phyloP scores from a whole-genome alignment of 1,284 basidiomycete species.

The Cystobasidium slooffiae region DNA sequence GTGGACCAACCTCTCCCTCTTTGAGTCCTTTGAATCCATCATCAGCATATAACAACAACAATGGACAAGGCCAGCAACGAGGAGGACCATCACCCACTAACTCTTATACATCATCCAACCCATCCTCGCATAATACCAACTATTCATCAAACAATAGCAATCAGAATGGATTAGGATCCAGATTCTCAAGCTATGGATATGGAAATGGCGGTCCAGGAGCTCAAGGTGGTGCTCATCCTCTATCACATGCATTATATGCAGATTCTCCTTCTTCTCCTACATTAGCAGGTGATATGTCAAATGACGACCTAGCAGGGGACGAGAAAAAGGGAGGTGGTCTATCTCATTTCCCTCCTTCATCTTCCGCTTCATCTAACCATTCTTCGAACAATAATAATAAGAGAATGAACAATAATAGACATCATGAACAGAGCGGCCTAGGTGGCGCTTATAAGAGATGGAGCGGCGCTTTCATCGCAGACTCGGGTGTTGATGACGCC shows the following conservation, averaged over 20 bases:
- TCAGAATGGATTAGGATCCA: conserved; percentile 8
- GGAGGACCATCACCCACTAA: conserved; percentile 22
- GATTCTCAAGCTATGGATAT: conserved; percentile 42
- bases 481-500: conserved; percentile 25
- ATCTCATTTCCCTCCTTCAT: conserved; percentile 43
- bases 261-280: conserved; percentile 51
- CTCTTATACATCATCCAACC: conserved; percentile 7
- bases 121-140: neutral
- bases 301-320: conserved; percentile 43
- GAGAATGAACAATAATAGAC: conserved; percentile 8
- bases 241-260: conserved; percentile 52
- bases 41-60: neutral
- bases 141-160: neutral
- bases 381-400: conserved; percentile 26
- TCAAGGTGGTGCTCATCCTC: conserved; percentile 50
- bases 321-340: conserved; percentile 47
- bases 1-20: conserved; percentile 41
- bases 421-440: conserved; percentile 17
- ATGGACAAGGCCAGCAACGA: neutral
- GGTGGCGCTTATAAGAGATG: conserved; percentile 41
- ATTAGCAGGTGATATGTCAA: conserved; percentile 49
- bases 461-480: conserved; percentile 40
- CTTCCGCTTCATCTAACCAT: conserved; percentile 9
- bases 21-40: conserved; percentile 49
- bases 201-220: conserved; percentile 38